These are phyloP conservation scores for Zymoseptoria ardabiliae DNA, from an alignment of 2,329 filamentous ascomycete species.

Conservation along the genomic window DNA sequence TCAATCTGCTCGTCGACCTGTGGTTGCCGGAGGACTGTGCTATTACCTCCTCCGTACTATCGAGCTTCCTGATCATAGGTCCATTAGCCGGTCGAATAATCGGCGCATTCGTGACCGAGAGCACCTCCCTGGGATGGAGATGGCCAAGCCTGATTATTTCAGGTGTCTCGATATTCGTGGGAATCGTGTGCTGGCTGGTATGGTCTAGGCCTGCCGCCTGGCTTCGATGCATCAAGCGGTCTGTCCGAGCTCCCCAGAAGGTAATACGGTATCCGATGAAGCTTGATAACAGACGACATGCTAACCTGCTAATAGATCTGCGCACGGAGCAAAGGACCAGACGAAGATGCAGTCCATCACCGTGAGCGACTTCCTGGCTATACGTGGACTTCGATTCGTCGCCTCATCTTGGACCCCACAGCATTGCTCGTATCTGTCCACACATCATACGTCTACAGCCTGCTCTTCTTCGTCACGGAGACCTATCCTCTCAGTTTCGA, in stretches of 20 bases:
- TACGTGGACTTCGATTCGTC: background rate
- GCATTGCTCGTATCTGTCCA: background rate
- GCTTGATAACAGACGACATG: background rate
- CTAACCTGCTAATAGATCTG: background rate
- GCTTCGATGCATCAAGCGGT: background rate
- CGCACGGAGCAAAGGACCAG: background rate
- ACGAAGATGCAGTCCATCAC: background rate
- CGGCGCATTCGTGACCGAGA: background rate
- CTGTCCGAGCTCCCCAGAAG: background rate
- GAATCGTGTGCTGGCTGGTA: background rate
- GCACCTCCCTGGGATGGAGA: background rate
- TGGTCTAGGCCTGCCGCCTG: background rate
- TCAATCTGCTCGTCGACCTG: background rate
- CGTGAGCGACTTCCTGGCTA: background rate
- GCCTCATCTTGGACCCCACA: background rate
- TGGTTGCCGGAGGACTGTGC: background rate
- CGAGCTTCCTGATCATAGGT: background rate
- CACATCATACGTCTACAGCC: background rate
- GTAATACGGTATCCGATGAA: background rate
- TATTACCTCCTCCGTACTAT: background rate
- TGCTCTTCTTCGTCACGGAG: background rate
- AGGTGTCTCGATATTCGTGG: background rate
- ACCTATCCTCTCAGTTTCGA: background rate
- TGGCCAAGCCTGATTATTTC: background rate
- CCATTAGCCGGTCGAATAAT: background rate